Evolutionary conservation across 129 eudicot species (phyloP).

Genomic region (Flaveria bidentis): DNA sequence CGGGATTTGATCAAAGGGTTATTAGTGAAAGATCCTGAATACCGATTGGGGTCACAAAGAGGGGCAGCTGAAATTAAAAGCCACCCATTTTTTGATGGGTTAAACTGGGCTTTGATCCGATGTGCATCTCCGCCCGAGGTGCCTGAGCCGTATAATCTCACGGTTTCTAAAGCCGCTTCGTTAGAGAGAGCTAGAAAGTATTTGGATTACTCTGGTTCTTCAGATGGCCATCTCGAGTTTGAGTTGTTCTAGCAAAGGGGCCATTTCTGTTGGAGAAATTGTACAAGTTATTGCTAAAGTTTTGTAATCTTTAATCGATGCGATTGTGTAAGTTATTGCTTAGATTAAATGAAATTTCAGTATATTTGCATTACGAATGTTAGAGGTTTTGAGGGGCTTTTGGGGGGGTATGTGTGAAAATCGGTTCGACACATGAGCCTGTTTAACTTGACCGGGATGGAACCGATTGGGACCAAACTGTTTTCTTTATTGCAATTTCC

Average conservation of each 20-base stretch:
- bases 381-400: not conserved
- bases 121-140: slow-evolving; percentile 74
- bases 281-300: slow-evolving; percentile 28
- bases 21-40: too few species aligned
- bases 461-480: too few species aligned
- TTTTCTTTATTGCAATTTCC: too few species aligned
- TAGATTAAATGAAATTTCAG: slow-evolving; percentile 7
- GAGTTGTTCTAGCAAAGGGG: slow-evolving; percentile 5
- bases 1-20: too few species aligned
- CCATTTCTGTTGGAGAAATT: not conserved
- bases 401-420: not conserved
- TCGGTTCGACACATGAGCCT: not conserved
- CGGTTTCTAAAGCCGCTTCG: slow-evolving; percentile 16
- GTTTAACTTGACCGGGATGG: too few species aligned
- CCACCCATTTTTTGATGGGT: slow-evolving; percentile 80
- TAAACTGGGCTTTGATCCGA: slow-evolving; percentile 89
- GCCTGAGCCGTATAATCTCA: not conserved
- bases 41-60: slow-evolving; percentile 65
- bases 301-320: slow-evolving; percentile 32
- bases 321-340: not conserved
- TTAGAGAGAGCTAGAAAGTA: slow-evolving; percentile 3
- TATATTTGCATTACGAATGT: not conserved
- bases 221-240: slow-evolving; percentile 8
- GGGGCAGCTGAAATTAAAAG: slow-evolving; percentile 90
- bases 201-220: slow-evolving; percentile 4